Evolutionary conservation across 352 stramenopile genomes (phyloP), one percentile per base, ranked within the genome.

Genomic region (Aphanomyces cochlioides): DNA sequence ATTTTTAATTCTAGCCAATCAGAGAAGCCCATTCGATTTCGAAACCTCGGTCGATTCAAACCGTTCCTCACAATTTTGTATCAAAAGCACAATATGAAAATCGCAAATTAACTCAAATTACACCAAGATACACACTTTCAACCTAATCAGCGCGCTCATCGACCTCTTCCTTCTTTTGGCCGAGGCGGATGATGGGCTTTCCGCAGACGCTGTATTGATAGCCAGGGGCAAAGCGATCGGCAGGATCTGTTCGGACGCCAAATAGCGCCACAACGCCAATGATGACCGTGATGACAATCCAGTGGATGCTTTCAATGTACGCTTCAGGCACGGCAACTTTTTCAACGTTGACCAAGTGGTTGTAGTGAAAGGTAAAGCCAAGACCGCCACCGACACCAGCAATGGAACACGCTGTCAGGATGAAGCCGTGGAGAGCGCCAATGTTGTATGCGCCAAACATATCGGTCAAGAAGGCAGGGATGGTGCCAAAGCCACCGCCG

Each of bases 391-490:
- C 84, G 7, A 94, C 82, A 5, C 83, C 87, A 21, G 82, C 81
- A 50, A 92, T 86, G 3, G 83, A 91, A 82, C 85, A 93, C 7
- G 84, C 78, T 4, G 85, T 92, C 5, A 92, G 68, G 72, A 90
- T 28, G 19, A 63, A 60, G 47, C 70, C 70, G 37, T 75, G 70
- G n/a, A 75, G 58, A 17, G 63, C 70, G 13, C 66, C 70, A 66
- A 73, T 66, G 58, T 75, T 71, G 40, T 75, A 71, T 13, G 58
- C 59, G 36, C 70, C 70, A 64, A 75, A 75, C 59, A 74, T 75
- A 48, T 75, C 70, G 45, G 66, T 60, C 36, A 75, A 41, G 37
- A 74, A 73, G 38, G 50, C 50, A 5, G 70, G 67, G 15, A 75
- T 70, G 38, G 67, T 73, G 48, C 63, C 67, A 75, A 75, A 75